A percentile compares a stretch with the other conserved stretches of the same genome.
Conservation (phyloP, 768 basidiomycete genomes). For the Galerina sulciceps region DNA sequence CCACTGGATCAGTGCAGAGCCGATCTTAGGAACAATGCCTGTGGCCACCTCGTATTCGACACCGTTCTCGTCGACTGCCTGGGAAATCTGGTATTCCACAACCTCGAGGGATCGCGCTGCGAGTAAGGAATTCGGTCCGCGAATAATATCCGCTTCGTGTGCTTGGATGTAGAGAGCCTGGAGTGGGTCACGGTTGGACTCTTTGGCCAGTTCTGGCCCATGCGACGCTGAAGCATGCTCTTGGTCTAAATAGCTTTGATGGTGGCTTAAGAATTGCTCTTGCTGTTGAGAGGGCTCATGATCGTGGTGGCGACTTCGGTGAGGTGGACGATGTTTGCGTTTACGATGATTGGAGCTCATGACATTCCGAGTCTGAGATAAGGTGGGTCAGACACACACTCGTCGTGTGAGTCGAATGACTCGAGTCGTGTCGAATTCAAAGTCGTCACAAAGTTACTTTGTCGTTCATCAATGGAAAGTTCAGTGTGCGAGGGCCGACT, state of each 20-base stretch:
- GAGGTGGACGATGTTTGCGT: constrained; percentile 12
- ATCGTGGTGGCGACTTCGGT: constrained; percentile 2
- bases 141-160: constrained; percentile 75
- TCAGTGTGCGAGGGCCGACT: too few relatives aligned
- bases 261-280: constrained; percentile 16
- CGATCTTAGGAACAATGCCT: constrained; percentile 24
- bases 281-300: neutral
- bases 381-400: neutral
- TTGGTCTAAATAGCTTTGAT: constrained; percentile 9
- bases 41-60: constrained; percentile 1
- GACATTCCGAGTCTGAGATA: neutral
- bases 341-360: constrained; percentile 19
- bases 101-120: constrained; percentile 44
- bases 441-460: too few relatives aligned
- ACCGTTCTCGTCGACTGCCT: neutral
- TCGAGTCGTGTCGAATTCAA: too few relatives aligned
- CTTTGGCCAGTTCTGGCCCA: neutral
- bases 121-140: constrained; percentile 47
- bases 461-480: too few relatives aligned
- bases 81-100: constrained; percentile 15
- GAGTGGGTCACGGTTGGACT: constrained; percentile 11
- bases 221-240: neutral
- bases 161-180: constrained; percentile 60
- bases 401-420: too few relatives aligned
- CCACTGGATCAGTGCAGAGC: constrained; percentile 39